phyloP scores from a whole-genome alignment of 1,284 basidiomycete species.

The Leccinum pachyderme region DNA sequence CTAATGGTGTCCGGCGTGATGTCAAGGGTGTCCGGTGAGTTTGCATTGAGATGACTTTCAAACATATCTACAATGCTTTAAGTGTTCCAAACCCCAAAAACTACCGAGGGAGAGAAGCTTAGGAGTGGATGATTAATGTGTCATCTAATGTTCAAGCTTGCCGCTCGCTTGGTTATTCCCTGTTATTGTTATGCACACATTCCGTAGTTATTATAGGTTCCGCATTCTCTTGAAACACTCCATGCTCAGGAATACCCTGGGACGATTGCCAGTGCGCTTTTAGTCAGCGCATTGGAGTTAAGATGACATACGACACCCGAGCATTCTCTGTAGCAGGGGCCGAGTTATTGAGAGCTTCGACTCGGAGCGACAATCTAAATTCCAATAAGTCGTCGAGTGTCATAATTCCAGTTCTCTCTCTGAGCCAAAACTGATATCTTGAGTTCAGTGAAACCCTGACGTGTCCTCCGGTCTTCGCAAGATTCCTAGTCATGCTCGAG shows the following conservation, averaged over 20 bases:
- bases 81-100: background rate
- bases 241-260: background rate
- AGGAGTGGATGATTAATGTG: background rate
- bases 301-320: background rate
- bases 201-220: background rate
- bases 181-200: background rate
- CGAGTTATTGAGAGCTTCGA: background rate
- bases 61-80: background rate
- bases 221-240: background rate
- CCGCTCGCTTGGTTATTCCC: background rate
- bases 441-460: background rate
- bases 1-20: background rate
- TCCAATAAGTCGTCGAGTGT: background rate
- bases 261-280: background rate
- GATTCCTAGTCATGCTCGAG: too few relatives aligned
- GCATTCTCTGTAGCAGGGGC: background rate
- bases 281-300: background rate
- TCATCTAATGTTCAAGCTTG: background rate
- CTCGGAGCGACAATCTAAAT: background rate
- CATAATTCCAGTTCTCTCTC: background rate
- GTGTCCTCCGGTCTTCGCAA: too few relatives aligned
- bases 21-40: background rate
- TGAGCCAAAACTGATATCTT: background rate
- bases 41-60: background rate
- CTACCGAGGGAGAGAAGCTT: background rate